Evolutionary conservation across 2,329 filamentous ascomycete species (phyloP), one percentile per base, ranked within the genome.

Genomic region (Fusarium succisae): DNA sequence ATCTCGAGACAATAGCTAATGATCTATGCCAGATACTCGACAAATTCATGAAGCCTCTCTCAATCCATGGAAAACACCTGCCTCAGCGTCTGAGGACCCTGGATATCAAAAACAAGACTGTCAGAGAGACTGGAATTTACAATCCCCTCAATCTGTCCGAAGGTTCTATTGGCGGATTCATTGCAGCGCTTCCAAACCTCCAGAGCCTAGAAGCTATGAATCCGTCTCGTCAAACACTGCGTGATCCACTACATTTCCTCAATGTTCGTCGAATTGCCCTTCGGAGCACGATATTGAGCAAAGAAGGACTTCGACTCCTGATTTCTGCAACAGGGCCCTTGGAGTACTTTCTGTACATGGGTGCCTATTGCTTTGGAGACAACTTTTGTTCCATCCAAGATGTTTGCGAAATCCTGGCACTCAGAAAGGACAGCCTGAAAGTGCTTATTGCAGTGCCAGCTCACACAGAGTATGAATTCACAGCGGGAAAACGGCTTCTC

Each of bases 341-440:
- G 6, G 12, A 51, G 13, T 26, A 28, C 6, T 66, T 66, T 26
- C 38, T 8, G 1, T 69, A 59, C 20, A 9, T 18, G 8, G 54
- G 32, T 11, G 1, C 9, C 5, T 20, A 2, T 11, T 8, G 8
- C 2, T 24, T 12, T 7, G 28, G 38, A 20, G 18, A 15, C 7
- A 6, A 18, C 2, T 6, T 9, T 13, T 28, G 26, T 20, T 41
- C 37, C 14, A 20, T 38, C 7, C 43, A 61, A 20, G 55, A 41
- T 8, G 17, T 57, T 15, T 66, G 43, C 24, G 37, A 66, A 26
- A 5, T 38, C 3, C 35, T 69, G 14, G 37, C 45, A 6, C 24
- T 30, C 6, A 55, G 15, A 6, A 56, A 61, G 8, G n/a, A 28
- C 9, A 56, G 30, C 6, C 20, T 67, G 14, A 20, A 39, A 12